These are phyloP conservation scores for Lathyrus sativus DNA, from an alignment of 306 rosid species.

Conservation along the genomic window DNA sequence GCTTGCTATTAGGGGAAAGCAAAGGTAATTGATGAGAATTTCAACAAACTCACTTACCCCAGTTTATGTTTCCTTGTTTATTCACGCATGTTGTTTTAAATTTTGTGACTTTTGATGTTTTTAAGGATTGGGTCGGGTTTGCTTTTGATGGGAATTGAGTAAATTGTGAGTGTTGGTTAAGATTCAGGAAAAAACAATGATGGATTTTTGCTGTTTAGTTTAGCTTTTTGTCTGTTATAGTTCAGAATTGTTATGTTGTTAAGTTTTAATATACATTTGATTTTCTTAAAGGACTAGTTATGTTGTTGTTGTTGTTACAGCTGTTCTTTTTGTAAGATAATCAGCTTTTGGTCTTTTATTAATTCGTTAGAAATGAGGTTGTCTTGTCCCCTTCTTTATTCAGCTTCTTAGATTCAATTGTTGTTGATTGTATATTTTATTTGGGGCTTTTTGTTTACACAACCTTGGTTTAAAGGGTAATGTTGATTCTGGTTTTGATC, in stretches of 20 bases:
- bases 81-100: slow-evolving; percentile 27
- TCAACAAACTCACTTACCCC: slow-evolving; percentile 35
- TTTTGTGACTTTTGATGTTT: slow-evolving; percentile 50
- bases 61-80: slow-evolving; percentile 7
- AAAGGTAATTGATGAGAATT: slow-evolving; percentile 15
- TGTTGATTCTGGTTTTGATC: slow-evolving; percentile 37
- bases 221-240: slow-evolving; percentile 47
- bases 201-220: slow-evolving; percentile 45
- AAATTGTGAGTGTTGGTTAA: slow-evolving; percentile 53
- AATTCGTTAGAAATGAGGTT: slow-evolving; percentile 46
- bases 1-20: slow-evolving; percentile 19
- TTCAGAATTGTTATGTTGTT: slow-evolving; percentile 47
- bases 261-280: slow-evolving; percentile 41
- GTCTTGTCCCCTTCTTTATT: slow-evolving; percentile 48
- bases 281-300: slow-evolving; percentile 36
- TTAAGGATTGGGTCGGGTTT: slow-evolving; percentile 52
- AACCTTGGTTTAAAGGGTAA: slow-evolving; percentile 30
- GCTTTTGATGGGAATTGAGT: slow-evolving; percentile 47
- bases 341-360: slow-evolving; percentile 48
- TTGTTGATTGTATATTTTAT: slow-evolving; percentile 31
- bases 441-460: slow-evolving; percentile 41
- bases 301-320: slow-evolving; percentile 13
- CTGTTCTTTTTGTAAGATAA: slow-evolving; percentile 49
- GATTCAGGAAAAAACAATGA: slow-evolving; percentile 54
- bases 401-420: slow-evolving; percentile 32